A percentile compares a stretch with the other conserved stretches of the same genome.
These are phyloP conservation scores for Neurospora sp. DNA, from an alignment of 495 filamentous ascomycete genomes.

Conservation along the genomic window DNA sequence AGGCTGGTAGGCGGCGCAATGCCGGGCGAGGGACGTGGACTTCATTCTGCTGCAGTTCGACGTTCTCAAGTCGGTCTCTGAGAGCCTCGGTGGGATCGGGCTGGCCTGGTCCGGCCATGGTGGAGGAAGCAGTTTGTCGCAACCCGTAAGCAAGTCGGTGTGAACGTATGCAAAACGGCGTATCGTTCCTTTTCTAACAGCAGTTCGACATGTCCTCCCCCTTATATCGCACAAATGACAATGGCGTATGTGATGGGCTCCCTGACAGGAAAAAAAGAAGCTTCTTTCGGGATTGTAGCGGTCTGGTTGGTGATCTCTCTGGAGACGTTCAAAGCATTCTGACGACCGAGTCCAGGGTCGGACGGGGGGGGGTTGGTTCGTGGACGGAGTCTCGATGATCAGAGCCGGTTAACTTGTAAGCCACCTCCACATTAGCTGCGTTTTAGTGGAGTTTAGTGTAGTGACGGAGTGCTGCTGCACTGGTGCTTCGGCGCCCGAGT, in stretches of 20 bases:
- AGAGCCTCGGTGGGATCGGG: constrained; percentile 7
- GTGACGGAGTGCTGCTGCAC: neutral
- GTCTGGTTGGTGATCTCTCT: neutral
- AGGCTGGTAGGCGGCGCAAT: neutral
- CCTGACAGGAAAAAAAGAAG: neutral
- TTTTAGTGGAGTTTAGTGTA: neutral
- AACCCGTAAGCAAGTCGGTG: neutral
- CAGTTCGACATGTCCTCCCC: neutral
- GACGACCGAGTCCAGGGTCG: neutral
- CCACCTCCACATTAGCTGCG: neutral
- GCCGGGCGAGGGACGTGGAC: neutral
- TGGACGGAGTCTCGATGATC: neutral
- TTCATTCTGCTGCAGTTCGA: constrained; percentile 13
- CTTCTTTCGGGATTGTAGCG: neutral
- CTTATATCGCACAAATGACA: neutral
- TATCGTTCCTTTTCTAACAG: neutral
- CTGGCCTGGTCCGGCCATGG: constrained; percentile 2
- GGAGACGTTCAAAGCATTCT: neutral
- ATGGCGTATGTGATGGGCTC: neutral
- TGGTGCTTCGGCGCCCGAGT: neutral
- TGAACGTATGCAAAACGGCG: neutral
- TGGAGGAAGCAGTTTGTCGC: neutral
- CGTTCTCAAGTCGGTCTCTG: constrained; percentile 14
- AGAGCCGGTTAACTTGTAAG: neutral
- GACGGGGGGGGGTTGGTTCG: neutral